Evolutionary conservation across 2,329 filamentous ascomycete species (phyloP).

Genomic region (Pestalotiopsis sp.): DNA sequence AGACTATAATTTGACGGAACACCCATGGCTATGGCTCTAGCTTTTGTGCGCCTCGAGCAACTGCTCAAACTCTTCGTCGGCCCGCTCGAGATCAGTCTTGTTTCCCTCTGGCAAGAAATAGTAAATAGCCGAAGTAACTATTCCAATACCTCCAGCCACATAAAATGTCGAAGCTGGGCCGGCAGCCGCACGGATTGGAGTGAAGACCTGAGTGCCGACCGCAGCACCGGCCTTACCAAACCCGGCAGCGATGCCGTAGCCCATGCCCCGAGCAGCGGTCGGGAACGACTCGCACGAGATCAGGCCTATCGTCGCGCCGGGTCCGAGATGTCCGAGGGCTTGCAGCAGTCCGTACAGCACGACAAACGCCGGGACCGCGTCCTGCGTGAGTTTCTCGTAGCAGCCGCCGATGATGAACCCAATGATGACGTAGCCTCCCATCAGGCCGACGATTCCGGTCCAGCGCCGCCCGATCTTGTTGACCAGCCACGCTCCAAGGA

Average conservation of each 20-base stretch:
- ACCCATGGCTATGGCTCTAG: neutral
- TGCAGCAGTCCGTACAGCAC: constrained; percentile 54
- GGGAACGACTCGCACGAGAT: constrained; percentile 51
- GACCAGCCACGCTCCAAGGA: constrained; percentile 48
- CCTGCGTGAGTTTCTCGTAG: constrained; percentile 33
- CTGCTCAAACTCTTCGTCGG: constrained; percentile 7
- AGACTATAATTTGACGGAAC: neutral
- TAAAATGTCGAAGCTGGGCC: neutral
- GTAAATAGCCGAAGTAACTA: constrained; percentile 4
- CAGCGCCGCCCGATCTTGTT: constrained; percentile 48
- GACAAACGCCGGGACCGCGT: constrained; percentile 49
- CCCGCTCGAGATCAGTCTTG: constrained; percentile 2
- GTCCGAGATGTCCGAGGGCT: constrained; percentile 48
- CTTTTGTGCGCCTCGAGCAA: neutral
- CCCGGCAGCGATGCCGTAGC: constrained; percentile 51
- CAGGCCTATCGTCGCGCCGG: constrained; percentile 50
- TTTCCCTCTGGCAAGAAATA: constrained; percentile 10
- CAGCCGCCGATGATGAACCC: constrained; percentile 49
- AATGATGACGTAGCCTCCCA: constrained; percentile 36
- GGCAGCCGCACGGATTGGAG: neutral
- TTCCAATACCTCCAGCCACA: constrained; percentile 2
- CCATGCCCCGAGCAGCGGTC: constrained; percentile 51
- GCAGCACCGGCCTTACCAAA: constrained; percentile 53
- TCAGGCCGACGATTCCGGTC: constrained; percentile 48
- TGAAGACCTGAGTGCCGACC: constrained; percentile 37